Base-by-base conservation (phyloP, 2,329 filamentous ascomycete species). In the Xylariaceae sp. region DNA sequence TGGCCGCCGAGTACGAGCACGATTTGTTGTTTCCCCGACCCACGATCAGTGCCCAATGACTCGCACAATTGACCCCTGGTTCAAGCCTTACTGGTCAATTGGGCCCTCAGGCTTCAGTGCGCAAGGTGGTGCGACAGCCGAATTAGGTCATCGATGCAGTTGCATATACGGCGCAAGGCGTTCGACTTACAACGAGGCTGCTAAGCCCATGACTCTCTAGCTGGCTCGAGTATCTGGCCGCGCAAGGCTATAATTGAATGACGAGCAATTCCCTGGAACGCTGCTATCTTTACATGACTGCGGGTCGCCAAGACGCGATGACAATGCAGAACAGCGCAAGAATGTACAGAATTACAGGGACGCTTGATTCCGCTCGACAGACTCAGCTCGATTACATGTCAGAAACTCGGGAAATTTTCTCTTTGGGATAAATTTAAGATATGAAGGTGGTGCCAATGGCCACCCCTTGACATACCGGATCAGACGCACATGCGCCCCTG, bases 11-110 rank as follows among this genome's bases (percentile, higher is more conserved):
- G 37, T 53, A 54, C 40, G 16, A 51, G 52, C 58, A 58, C 53
- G 53, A 56, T 62, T 50, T 64, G 58, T 60, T 64, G 54, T 62
- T 63, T 41, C 43, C 48, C 45, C 49, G 53, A 46, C 55, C 63
- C 65, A 63, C 58, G 58, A 66, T 68, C 61, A 67, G 60, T 69
- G 67, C 66, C 67, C 64, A 69, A 70, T 69, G 66, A 58, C 55
- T 63, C 39, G 56, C 53, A 47, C 49, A 31, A 41, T 37, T 45
- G 19, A 41, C 40, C 44, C 49, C 41, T 63, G 54, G 31, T 37
- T 36, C 36, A 7, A 51, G 56, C 56, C 53, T 51, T 57, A 66
- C 64, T 59, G 54, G 64, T 60, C 62, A 64, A 68, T 68, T 51
- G 24, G 16, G 8, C 36, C 31, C 50, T 62, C 57, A 33, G 57